Percentiles rank a stretch among this genome's conserved stretches.
Evolutionary conservation across 768 basidiomycete genomes (phyloP).

Genomic region (Suillus variegatus): DNA sequence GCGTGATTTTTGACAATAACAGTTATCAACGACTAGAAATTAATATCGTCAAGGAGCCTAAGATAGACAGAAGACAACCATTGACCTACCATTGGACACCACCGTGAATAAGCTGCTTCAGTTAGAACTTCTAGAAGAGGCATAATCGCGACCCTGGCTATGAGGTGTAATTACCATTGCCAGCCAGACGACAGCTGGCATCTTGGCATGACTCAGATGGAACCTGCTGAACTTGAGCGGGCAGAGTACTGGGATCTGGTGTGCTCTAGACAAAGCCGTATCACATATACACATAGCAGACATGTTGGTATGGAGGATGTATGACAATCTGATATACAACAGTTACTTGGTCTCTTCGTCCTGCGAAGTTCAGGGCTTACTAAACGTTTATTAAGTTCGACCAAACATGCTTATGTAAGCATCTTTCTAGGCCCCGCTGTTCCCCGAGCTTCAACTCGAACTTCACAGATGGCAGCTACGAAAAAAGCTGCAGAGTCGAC

Average conservation of each 20-base stretch:
- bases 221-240: background rate
- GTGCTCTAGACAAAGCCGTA: no score
- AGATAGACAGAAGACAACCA: no score
- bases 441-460: slow-evolving; percentile 4
- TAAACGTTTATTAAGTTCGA: no score
- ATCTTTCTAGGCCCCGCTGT: background rate
- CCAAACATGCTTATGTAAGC: background rate
- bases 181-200: background rate
- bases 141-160: background rate
- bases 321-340: no score
- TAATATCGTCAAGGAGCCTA: no score
- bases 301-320: no score
- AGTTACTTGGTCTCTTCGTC: no score
- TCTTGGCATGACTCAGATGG: background rate
- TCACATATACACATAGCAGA: no score
- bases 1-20: slow-evolving; percentile 31
- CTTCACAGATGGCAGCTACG: slow-evolving; percentile 54
- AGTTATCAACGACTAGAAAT: no score
- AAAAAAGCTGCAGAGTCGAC: slow-evolving; percentile 87
- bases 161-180: background rate
- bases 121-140: background rate
- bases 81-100: slow-evolving; percentile 3
- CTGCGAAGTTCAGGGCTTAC: no score
- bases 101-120: background rate
- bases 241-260: background rate